Evolutionary conservation across 1,139 yeast species (phyloP), one percentile per base, ranked within the genome.

Genomic region (Wickerhamiella infanticola): DNA sequence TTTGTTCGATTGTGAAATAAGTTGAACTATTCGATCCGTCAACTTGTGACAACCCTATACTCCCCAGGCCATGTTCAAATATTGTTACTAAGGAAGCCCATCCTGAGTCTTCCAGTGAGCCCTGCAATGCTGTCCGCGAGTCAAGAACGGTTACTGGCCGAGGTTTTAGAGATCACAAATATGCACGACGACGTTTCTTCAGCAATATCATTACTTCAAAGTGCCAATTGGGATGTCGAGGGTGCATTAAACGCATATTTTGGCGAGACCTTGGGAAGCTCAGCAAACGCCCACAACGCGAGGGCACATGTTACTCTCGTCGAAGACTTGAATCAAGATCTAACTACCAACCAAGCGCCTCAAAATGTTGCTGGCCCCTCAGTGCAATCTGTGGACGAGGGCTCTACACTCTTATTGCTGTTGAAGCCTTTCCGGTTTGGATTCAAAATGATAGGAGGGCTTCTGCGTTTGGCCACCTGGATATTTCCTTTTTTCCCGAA

Each of bases 401-500:
- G 61, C 5, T 50, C 57, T 25, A 53, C 61, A 26, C 60, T 58
- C 45, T 48, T 61, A 3, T 51, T 63, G 13, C 47, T 63, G 42
- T 46, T 61, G 27, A 53, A 56, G 44, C 68, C 69, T 4, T 51
- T 66, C 31, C 54, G 57, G 33, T 43, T 61, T n/a, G 59, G 62
- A 9, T 56, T 56, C 51, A 58, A 56, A 47, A 45, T 58, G 35
- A 50, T 63, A 46, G 58, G 58, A 41, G 53, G 59, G n/a, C 42
- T 60, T 18, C 50, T 61, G 40, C 62, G 58, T 51, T 55, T 63
- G 39, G 44, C 62, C 24, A 53, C 65, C 7, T 53, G 56, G 49
- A 42, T 63, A 31, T 58, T 65, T 44, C 66, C 68, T 9, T 57
- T 62, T 44, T 47, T 62, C 47, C 66, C 66, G 11, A 53, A 66